These are phyloP conservation scores for Hammondia hammondi DNA, from an alignment of 169 alveolate species.

Conservation along the genomic window DNA sequence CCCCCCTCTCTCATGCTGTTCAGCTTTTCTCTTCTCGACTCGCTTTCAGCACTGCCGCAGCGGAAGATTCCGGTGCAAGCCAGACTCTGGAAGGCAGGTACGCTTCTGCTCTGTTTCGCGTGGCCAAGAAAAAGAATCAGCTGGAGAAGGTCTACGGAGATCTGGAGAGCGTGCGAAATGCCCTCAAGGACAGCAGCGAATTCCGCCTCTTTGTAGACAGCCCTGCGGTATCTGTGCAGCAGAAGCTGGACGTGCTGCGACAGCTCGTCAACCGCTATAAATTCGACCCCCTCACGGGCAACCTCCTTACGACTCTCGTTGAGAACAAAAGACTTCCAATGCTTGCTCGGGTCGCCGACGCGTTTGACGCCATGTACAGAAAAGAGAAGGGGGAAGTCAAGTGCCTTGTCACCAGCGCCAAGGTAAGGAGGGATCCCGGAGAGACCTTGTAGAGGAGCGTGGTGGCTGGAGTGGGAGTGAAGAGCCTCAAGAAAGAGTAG, in stretches of 20 bases:
- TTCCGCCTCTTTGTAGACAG: conserved; percentile 48
- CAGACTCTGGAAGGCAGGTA: conserved; percentile 60
- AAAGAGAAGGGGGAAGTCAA: conserved; percentile 33
- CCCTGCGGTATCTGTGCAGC: conserved; percentile 39
- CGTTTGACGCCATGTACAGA: conserved; percentile 52
- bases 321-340: conserved; percentile 33
- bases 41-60: neutral
- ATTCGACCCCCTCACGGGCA: neutral
- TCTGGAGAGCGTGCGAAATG: neutral
- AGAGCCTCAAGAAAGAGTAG: too few species aligned
- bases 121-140: neutral
- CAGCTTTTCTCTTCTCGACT: neutral
- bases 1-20: neutral
- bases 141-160: conserved; percentile 46
- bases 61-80: neutral
- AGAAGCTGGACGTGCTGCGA: conserved; percentile 33
- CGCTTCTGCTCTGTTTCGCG: conserved; percentile 54
- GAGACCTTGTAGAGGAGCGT: neutral
- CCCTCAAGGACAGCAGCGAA: conserved; percentile 15
- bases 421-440: neutral
- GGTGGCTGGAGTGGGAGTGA: too few species aligned
- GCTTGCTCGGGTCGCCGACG: conserved; percentile 15
- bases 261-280: neutral
- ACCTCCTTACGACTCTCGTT: conserved; percentile 34
- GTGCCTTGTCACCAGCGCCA: conserved; percentile 45